Evolutionary conservation across 345 rosid genomes (phyloP).

Genomic region (Euphorbia peplus): DNA sequence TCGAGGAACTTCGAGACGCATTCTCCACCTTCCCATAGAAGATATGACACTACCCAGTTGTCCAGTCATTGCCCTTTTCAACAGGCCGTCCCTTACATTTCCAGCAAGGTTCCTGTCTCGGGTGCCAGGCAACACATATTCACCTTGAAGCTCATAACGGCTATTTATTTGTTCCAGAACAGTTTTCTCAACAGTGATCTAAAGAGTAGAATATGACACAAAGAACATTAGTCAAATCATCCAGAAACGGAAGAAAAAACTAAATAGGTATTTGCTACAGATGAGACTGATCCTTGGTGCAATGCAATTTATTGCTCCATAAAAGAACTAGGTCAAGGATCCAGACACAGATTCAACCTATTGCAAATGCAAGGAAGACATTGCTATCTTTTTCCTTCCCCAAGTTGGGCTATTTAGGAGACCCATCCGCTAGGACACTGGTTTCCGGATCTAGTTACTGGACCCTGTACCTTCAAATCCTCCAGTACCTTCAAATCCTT

Average conservation of each 20-base stretch:
- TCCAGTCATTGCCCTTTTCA: conserved; percentile 90
- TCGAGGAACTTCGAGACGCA: conserved; percentile 98
- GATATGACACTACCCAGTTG: conserved; percentile 94
- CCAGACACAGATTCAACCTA: not conserved
- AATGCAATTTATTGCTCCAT: not conserved
- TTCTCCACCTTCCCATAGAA: conserved; percentile 98
- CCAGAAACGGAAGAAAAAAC: conserved; percentile 4
- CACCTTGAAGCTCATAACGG: conserved; percentile 98
- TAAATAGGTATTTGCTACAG: not conserved
- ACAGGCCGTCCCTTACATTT: conserved; percentile 69
- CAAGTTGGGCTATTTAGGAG: not conserved
- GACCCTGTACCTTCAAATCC: too few species aligned
- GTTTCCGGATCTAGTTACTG: too few species aligned
- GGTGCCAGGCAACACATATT: conserved; percentile 94
- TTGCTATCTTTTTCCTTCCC: too few species aligned
- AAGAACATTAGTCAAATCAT: conserved; percentile 29
- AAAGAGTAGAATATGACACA: conserved; percentile 14
- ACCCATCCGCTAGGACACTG: not conserved
- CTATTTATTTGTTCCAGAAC: conserved; percentile 84
- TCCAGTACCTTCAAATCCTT: too few species aligned
- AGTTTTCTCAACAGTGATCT: conserved; percentile 95
- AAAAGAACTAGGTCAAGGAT: not conserved
- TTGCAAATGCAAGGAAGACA: not conserved
- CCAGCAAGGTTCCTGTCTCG: conserved; percentile 75
- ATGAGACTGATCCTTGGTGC: not conserved